phyloP scores from a whole-genome alignment of 768 basidiomycete genomes.

The Guyanaporus albipodus region DNA sequence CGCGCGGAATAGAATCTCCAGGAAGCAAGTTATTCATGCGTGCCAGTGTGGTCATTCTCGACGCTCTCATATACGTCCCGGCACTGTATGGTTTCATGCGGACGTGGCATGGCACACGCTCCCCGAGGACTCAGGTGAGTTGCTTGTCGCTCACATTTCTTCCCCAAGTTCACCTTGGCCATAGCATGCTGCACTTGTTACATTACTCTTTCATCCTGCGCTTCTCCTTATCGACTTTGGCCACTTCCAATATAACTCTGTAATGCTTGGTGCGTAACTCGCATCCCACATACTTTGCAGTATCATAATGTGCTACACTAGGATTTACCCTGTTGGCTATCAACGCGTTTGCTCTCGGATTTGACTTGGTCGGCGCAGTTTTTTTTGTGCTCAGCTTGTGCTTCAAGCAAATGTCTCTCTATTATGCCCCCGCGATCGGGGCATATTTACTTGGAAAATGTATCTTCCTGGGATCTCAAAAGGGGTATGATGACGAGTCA shows the following conservation, averaged over 20 bases:
- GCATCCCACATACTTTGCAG: background rate
- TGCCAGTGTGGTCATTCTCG: constrained; percentile 62
- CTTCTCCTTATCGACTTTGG: constrained; percentile 85
- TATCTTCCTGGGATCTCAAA: constrained; percentile 62
- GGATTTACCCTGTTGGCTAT: constrained; percentile 69
- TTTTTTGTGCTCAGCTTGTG: constrained; percentile 81
- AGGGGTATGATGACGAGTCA: constrained; percentile 52
- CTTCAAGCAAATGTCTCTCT: constrained; percentile 96
- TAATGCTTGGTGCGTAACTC: constrained; percentile 73
- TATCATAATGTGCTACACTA: constrained; percentile 22
- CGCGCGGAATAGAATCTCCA: constrained; percentile 68
- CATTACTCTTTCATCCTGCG: constrained; percentile 78
- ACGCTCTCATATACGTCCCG: constrained; percentile 70
- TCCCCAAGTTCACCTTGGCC: background rate
- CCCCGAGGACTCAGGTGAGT: constrained; percentile 73
- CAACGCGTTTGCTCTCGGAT: constrained; percentile 61
- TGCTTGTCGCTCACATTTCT: background rate
- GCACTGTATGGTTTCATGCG: constrained; percentile 64
- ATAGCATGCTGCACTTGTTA: constrained; percentile 55
- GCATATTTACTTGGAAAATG: constrained; percentile 90
- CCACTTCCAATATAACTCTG: constrained; percentile 93
- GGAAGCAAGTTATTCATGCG: constrained; percentile 79
- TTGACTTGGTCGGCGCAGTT: constrained; percentile 72
- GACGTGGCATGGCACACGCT: constrained; percentile 65
- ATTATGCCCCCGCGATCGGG: constrained; percentile 91